These are phyloP conservation scores for Picea engelmannii DNA, from an alignment of 83 land plant genomes.

Conservation along the genomic window DNA sequence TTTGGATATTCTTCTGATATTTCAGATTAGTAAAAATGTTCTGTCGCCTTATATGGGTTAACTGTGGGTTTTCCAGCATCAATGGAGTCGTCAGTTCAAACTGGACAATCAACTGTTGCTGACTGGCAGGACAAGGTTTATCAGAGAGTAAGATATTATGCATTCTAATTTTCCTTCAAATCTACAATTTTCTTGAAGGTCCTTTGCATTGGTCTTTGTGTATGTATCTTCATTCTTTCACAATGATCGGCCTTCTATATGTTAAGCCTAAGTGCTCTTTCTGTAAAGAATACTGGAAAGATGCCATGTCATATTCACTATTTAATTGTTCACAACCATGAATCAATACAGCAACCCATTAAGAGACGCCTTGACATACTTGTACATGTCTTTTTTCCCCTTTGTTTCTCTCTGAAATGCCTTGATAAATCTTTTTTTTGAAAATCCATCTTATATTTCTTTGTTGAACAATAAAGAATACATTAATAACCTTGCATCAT, in stretches of 20 bases:
- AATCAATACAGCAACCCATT: too few species aligned
- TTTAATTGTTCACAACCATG: background rate
- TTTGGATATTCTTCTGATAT: background rate
- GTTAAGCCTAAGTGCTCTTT: background rate
- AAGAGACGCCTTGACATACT: too few species aligned
- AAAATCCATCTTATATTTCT: too few species aligned
- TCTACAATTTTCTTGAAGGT: background rate
- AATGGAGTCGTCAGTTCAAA: slow-evolving; percentile 57
- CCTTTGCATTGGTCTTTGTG: background rate
- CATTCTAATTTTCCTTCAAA: background rate
- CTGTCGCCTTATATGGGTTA: background rate
- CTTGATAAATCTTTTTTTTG: too few species aligned
- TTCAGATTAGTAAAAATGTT: background rate
- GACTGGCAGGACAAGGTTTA: slow-evolving; percentile 69
- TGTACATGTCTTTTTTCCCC: too few species aligned
- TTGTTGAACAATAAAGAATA: too few species aligned
- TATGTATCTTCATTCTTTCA: background rate
- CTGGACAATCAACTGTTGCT: slow-evolving; percentile 34
- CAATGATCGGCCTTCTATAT: background rate
- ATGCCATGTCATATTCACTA: too few species aligned
- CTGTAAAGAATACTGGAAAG: background rate
- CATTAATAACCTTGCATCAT: too few species aligned
- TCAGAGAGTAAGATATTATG: slow-evolving; percentile 47
- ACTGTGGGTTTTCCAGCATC: slow-evolving; percentile 33
- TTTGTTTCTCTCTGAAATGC: too few species aligned